Conservation (phyloP, 371 early-diverging fungal genomes). For the Mortierella sp. region DNA sequence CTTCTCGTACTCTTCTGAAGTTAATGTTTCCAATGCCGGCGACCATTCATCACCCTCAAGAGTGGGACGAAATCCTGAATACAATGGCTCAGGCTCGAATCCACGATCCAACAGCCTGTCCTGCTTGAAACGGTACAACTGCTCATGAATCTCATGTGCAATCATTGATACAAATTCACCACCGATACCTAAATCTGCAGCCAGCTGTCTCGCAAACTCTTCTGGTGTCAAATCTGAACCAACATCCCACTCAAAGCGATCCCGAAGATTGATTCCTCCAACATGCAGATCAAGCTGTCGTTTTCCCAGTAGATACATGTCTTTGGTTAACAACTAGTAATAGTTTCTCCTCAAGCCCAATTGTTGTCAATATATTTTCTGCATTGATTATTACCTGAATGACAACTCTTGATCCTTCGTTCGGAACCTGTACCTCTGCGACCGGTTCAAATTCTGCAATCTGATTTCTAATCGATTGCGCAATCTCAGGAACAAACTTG, state of each 20-base stretch:
- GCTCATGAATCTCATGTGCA: constrained; percentile 91
- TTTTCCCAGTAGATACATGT: not conserved
- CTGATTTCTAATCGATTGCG: constrained; percentile 86
- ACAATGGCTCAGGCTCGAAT: constrained; percentile 60
- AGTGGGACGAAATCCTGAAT: constrained; percentile 68
- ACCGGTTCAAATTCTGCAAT: constrained; percentile 60
- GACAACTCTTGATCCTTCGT: constrained; percentile 49
- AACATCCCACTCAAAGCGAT: constrained; percentile 95
- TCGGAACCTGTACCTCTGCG: constrained; percentile 48
- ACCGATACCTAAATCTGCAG: constrained; percentile 89
- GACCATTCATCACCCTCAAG: constrained; percentile 83
- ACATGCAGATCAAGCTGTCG: constrained; percentile 86
- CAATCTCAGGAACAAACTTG: constrained; percentile 76
- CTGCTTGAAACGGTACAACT: constrained; percentile 76
- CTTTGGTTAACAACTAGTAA: not conserved
- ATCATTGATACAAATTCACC: constrained; percentile 91
- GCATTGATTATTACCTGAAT: constrained; percentile 60
- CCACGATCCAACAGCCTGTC: constrained; percentile 66
- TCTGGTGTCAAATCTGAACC: constrained; percentile 80
- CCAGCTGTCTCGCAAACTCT: constrained; percentile 82
- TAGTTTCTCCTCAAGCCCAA: not conserved
- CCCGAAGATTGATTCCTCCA: constrained; percentile 85
- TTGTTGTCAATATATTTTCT: no score
- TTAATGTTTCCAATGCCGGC: constrained; percentile 82
- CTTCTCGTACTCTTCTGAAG: constrained; percentile 86